A percentile compares a stretch with the other conserved stretches of the same genome.
Evolutionary conservation across 306 rosid genomes (phyloP).

Genomic region (Trifolium pratense): DNA sequence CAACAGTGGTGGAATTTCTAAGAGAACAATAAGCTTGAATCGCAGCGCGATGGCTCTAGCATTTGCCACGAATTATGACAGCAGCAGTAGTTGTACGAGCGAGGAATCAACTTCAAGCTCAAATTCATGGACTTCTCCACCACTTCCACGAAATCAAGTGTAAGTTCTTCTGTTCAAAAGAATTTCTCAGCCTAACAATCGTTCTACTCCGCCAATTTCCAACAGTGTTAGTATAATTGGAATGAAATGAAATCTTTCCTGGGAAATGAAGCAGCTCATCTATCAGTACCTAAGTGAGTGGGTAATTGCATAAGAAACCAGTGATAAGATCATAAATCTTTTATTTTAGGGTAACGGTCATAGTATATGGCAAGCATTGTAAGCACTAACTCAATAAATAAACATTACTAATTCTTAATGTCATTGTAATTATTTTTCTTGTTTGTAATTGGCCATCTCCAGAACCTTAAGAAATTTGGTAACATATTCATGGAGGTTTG

Average conservation of each 20-base stretch:
- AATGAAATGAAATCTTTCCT: not conserved
- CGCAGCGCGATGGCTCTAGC: constrained; percentile 72
- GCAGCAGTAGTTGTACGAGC: constrained; percentile 57
- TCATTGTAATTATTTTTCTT: not conserved
- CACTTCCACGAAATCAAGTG: constrained; percentile 42
- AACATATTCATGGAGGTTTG: not conserved
- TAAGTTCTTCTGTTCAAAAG: constrained; percentile 21
- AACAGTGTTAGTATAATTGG: not conserved
- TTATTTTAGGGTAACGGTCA: not conserved
- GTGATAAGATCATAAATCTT: not conserved
- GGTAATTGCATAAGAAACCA: constrained; percentile 4
- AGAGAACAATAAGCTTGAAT: constrained; percentile 65
- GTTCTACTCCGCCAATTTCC: not conserved
- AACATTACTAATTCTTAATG: not conserved
- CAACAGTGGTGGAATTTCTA: constrained; percentile 65
- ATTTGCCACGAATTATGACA: constrained; percentile 66
- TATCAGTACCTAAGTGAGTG: not conserved
- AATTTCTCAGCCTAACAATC: no score
- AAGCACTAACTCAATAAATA: not conserved
- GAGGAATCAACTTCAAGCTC: constrained; percentile 61
- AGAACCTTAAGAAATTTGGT: no score
- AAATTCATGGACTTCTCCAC: constrained; percentile 33
- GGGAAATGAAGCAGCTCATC: constrained; percentile 35
- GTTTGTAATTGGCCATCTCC: not conserved
- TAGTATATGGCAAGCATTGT: not conserved